Conservation (phyloP, 306 rosid genomes). For the Medicago truncatula region MtrunA17r5.0-ANR NC_053047.1:13455001-13455500, state of each 20-base stretch:
- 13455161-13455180: too few species aligned
- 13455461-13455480: conserved; percentile 61
- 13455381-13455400: too few species aligned
- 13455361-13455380: not conserved
- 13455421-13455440: conserved; percentile 55
- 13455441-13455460: conserved; percentile 62
- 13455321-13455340: not conserved
- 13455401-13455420: not conserved
- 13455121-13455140: too few species aligned
- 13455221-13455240: not conserved
- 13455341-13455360: conserved; percentile 25
- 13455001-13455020: too few species aligned
- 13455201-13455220: not conserved
- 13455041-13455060: too few species aligned
- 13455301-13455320: not conserved
- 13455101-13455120: too few species aligned
- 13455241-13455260: not conserved
- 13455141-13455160: too few species aligned
- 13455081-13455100: too few species aligned
- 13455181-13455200: not conserved
- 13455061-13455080: too few species aligned
- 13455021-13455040: too few species aligned
- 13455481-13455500: conserved; percentile 56
- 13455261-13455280: conserved; percentile 9
- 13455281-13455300: not conserved